Base-by-base conservation (phyloP, 2,329 filamentous ascomycete species). In the Colletotrichum somersetense region DNA sequence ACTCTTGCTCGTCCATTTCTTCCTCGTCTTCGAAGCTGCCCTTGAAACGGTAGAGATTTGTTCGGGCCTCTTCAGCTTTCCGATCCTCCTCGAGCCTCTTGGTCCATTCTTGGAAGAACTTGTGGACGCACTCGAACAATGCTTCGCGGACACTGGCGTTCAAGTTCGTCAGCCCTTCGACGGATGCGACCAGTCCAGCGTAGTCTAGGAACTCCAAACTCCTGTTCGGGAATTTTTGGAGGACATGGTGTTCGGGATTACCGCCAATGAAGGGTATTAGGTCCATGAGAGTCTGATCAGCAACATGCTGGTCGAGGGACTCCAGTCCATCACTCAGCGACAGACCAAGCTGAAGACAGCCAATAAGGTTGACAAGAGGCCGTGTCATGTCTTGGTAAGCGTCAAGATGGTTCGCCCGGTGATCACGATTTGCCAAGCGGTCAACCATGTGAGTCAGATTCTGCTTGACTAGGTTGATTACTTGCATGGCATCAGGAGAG, bases 341-440 rank as follows among this genome's bases (percentile, higher is more conserved):
- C 42, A 97, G 81, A 3, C 94, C 95, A 72, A 97, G 84, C 75
- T 92, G 89, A 12, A 98, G 84, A 75, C 93, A 93, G 70, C 92
- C 90, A 55, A 98, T 85, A 74, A 98, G 92, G 64, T 92, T 93
- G 56, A 94, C 86, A 14, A 94, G 88, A 5, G 94, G 95, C 56
- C 89, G 86, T 0, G 92, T 93, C 76, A 98, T 89, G 78, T 99
- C 96, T 73, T 94, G 93, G 77, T 98, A 98, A 18, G 91, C 90
- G 50, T 91, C 88, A 78, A 95, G 97, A 46, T 90, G 87, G 40
- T 89, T 85, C 1, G 86, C 87, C 10, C 98, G 86, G 56, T 95
- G 89, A 65, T 87, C 84, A 61, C 90, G 87, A 40, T 89, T 85
- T 1, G 86, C 87, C 10, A 99, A 86, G 56, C 95, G 89, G 66